Evolutionary conservation across 2,329 filamentous ascomycete genomes (phyloP), one percentile per base, ranked within the genome.

Genomic region (Colletotrichum chlorophyti): DNA sequence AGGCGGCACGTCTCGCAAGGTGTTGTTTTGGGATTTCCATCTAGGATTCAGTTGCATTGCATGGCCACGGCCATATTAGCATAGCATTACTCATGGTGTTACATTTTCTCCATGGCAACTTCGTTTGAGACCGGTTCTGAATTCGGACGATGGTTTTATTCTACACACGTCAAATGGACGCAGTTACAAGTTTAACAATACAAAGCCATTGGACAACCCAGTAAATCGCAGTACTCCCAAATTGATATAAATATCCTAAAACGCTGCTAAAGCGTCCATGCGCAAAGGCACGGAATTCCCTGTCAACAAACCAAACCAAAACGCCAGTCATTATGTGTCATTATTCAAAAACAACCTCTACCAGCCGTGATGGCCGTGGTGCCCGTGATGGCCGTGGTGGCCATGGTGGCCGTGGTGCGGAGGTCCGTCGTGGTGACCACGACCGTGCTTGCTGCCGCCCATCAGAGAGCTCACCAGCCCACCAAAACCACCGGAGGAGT

Each of bases 401-500:
- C 51, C 45, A 14, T 34, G 21, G n/a, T 12, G 15, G 3, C 37
- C 38, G 19, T 45, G 32, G 7, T 32, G 53, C 5, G 26, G 43
- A 15, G 47, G 45, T 1, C 51, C 35, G 4, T 37, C 52, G 32
- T 51, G 45, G 6, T 51, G 38, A 4, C 64, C 57, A 27, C 63
- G 54, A 32, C 52, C 31, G 31, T 59, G 55, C 45, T 42, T 55
- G n/a, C 55, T 53, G 12, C 49, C 21, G 17, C 55, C 46, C 15
- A 58, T 46, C n/a, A 68, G 49, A 10, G 60, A 50, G 7, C 63
- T 52, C 3, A 66, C 62, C 14, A 65, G 45, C 1, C 66, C 68
- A 11, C 68, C 37, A 35, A 68, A 42, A 3, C 67, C 64, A 11
- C 66, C 61, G 38, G 63, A 53, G 35, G 53, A 57, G n/a, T 60